A percentile compares a stretch with the other conserved stretches of the same genome.
Conservation (phyloP, 2,329 filamentous ascomycete species). For the Beauveria asiatica region DNA sequence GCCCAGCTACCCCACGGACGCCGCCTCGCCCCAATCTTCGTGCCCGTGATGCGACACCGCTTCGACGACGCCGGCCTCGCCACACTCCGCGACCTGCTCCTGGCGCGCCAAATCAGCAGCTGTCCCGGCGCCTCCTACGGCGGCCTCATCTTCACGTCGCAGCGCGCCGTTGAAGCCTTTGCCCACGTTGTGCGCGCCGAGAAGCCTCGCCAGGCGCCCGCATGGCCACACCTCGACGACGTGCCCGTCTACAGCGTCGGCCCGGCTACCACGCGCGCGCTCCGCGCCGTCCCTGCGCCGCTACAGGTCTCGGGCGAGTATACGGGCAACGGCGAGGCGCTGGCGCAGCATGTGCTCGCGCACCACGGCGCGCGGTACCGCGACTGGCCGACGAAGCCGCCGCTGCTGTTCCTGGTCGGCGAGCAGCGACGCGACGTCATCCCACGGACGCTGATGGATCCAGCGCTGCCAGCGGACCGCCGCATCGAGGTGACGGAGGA, state of each 20-base stretch:
- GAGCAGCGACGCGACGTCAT: conserved; percentile 88
- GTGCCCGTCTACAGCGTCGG: conserved; percentile 69
- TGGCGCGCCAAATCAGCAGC: conserved; percentile 31
- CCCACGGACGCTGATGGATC: conserved; percentile 64
- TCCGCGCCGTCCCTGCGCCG: conserved; percentile 46
- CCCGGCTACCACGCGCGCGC: conserved; percentile 68
- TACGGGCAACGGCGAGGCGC: conserved; percentile 73
- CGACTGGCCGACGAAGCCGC: conserved; percentile 39
- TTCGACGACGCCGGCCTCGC: conserved; percentile 53
- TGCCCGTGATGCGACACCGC: conserved; percentile 67
- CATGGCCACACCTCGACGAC: conserved; percentile 46
- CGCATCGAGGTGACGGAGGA: conserved; percentile 66
- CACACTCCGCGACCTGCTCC: conserved; percentile 43
- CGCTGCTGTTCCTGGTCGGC: conserved; percentile 79
- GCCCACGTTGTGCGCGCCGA: conserved; percentile 50
- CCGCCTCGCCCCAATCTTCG: conserved; percentile 56
- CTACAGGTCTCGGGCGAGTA: conserved; percentile 67
- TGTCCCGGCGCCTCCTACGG: conserved; percentile 44
- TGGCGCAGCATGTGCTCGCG: conserved; percentile 68
- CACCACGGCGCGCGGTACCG: conserved; percentile 58
- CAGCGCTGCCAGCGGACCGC: conserved; percentile 35
- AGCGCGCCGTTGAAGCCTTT: conserved; percentile 76
- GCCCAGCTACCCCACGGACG: conserved; percentile 25
- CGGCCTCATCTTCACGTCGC: conserved; percentile 77
- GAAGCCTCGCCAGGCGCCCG: conserved; percentile 3